Evolutionary conservation across 164 flowering plant genomes (phyloP), one percentile per base, ranked within the genome.

Genomic region (Magnolia sinica): DNA sequence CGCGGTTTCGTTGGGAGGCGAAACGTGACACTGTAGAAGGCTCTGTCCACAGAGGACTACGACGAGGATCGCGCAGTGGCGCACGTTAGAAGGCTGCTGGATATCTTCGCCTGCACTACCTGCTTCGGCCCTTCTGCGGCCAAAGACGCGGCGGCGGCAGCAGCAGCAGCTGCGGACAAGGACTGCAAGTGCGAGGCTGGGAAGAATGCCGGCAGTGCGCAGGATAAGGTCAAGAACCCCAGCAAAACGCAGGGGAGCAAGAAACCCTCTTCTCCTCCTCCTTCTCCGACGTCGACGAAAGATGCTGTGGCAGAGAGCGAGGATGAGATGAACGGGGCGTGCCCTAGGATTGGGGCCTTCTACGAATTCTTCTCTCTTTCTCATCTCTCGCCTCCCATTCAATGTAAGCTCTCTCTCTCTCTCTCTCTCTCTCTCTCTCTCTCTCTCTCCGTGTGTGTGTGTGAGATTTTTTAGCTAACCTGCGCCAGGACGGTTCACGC

Each of bases 301-400:
- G 82, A 49, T 14, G 64, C 78, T 71, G n/a, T 63, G 76, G 92
- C 87, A 10, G 87, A 77, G 27, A 76, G n/a, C 14, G 98, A 93
- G 24, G 93, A 88, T 76, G 97, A 92, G 77, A 85, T 87, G 84
- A 91, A 87, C 84, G 87, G 88, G 71, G 86, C 94, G 5, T 87
- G 85, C 76, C 95, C 97, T 23, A 88, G 89, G 84, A 89, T 96
- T 7, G 97, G 92, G 3, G 84, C 87, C 81, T 96, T 96, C 82
- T 96, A 94, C 79, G 98, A 96, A 74, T 96, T 96, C 86, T 96
- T 96, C 88, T 94, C 99, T 27, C 93, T 96, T 64, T 87, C 98
- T 20, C 91, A 92, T 79, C 95, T 94, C 88, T 87, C 92, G 69
- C 95, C 97, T 74, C 99, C 99, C 9, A 75, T 96, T 45, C 98